Evolutionary conservation across 1,284 basidiomycete genomes (phyloP), one percentile per base, ranked within the genome.

Genomic region (Ceratobasidium sp.): DNA sequence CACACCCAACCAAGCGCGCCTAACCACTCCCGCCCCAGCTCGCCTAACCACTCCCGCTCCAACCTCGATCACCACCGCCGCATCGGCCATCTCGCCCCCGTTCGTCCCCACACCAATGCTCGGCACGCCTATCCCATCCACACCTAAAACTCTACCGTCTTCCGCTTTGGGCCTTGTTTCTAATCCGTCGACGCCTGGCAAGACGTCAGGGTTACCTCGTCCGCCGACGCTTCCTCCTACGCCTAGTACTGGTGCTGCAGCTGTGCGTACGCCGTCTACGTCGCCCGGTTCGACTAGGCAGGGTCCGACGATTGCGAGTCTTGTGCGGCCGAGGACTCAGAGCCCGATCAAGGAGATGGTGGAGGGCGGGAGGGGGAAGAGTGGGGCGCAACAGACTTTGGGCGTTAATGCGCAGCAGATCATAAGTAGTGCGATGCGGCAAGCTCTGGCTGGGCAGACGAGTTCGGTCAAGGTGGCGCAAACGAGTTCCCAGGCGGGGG

Each of bases 91-190:
- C 38, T 73, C 71, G 15, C 71, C 71, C 12, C 71, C 71, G 9
- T 75, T 75, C 56, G 71, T 75, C n/a, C 71, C 71, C 9, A 75
- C 71, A 9, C 71, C 71, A 15, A 75, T 75, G 71, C 46, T 33
- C 26, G 54, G 61, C 17, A 62, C 61, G 3, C 61, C 61, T 13
- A 62, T 62, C 23, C 40, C 61, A 2, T 42, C 70, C 15, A 62
- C 70, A 10, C 70, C 70, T 23, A 44, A 73, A 38, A 23, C 69
- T 46, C n/a, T 48, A 1, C 40, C 56, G 28, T 23, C 61, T 4
- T 17, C 61, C 3, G 38, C 40, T 44, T 1, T 40, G 44, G 38
- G n/a, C 28, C 28, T 12, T 7, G 13, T 33, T 2, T 17, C 50
- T 9, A 61, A 65, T 50, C 61, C 71, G 12, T n/a, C 62, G 23